Conservation (phyloP, 2,329 filamentous ascomycete genomes). For the Fusarium pilosicola region DNA sequence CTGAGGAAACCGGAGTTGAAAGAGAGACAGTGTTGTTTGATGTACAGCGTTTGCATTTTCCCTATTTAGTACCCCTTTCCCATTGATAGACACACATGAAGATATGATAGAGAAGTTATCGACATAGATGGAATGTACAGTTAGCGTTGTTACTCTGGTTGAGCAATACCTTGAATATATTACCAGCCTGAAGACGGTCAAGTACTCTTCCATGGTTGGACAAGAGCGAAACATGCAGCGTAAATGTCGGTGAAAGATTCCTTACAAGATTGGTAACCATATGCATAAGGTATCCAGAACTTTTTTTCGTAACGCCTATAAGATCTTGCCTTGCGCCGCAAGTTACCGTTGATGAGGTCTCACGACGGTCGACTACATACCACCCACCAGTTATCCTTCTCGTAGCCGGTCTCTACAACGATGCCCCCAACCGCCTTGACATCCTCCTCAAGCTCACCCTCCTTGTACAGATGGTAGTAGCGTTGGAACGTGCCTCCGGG, state of each 20-base stretch:
- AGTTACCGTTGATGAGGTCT: slow-evolving; percentile 22
- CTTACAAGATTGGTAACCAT: slow-evolving; percentile 5
- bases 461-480: slow-evolving; percentile 92
- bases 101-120: slow-evolving; percentile 29
- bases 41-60: slow-evolving; percentile 23
- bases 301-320: slow-evolving; percentile 16
- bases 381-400: slow-evolving; percentile 99
- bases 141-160: slow-evolving; percentile 27
- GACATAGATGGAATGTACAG: slow-evolving; percentile 34
- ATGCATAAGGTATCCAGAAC: not conserved
- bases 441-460: slow-evolving; percentile 87
- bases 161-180: slow-evolving; percentile 12
- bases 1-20: slow-evolving; percentile 31
- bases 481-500: slow-evolving; percentile 76
- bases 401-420: slow-evolving; percentile 85
- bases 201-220: slow-evolving; percentile 14
- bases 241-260: slow-evolving; percentile 10
- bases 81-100: slow-evolving; percentile 26
- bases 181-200: not conserved
- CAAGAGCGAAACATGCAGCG: slow-evolving; percentile 7
- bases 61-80: slow-evolving; percentile 4
- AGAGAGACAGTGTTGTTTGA: slow-evolving; percentile 21
- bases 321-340: slow-evolving; percentile 1
- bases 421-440: slow-evolving; percentile 77
- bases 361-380: slow-evolving; percentile 58